Evolutionary conservation across 1,139 yeast genomes (phyloP).

Genomic region (Suhomyces atakaporum): DNA sequence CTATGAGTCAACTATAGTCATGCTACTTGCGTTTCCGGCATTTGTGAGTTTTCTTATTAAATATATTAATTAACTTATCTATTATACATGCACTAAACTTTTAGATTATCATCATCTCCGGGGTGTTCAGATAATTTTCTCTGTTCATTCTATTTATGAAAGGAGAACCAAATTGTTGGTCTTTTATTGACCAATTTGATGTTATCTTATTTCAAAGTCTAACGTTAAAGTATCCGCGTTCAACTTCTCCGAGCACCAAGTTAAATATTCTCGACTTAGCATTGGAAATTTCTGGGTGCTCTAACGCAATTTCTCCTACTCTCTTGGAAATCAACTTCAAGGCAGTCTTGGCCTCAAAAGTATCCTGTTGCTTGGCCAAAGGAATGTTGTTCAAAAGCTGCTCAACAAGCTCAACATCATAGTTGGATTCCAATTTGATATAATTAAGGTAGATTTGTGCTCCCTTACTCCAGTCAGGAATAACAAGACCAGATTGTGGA

Average conservation of each 20-base stretch:
- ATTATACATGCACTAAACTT: too few species aligned
- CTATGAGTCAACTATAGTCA: too few species aligned
- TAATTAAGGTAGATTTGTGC: slow-evolving; percentile 59
- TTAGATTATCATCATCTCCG: too few species aligned
- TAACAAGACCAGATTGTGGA: slow-evolving; percentile 42
- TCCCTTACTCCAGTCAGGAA: slow-evolving; percentile 61
- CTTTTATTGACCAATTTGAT: too few species aligned
- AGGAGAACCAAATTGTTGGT: too few species aligned
- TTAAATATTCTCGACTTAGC: slow-evolving; percentile 1
- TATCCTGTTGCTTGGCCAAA: slow-evolving; percentile 28
- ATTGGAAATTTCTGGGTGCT: slow-evolving; percentile 8
- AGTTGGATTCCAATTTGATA: slow-evolving; percentile 28
- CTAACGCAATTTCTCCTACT: slow-evolving; percentile 45
- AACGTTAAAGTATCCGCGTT: slow-evolving; percentile 37
- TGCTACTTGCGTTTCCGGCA: too few species aligned
- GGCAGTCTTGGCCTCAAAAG: slow-evolving; percentile 46
- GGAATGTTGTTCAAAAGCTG: slow-evolving; percentile 49
- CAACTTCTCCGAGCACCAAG: slow-evolving; percentile 46
- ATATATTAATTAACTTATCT: too few species aligned
- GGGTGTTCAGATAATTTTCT: too few species aligned
- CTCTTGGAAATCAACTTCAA: slow-evolving; percentile 52
- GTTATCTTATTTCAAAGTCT: too few species aligned
- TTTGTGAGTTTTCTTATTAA: too few species aligned
- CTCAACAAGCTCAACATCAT: slow-evolving; percentile 18
- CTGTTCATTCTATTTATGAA: too few species aligned